Conservation (phyloP, 2,329 filamentous ascomycete species). For the Cryphonectria radicalis region DNA sequence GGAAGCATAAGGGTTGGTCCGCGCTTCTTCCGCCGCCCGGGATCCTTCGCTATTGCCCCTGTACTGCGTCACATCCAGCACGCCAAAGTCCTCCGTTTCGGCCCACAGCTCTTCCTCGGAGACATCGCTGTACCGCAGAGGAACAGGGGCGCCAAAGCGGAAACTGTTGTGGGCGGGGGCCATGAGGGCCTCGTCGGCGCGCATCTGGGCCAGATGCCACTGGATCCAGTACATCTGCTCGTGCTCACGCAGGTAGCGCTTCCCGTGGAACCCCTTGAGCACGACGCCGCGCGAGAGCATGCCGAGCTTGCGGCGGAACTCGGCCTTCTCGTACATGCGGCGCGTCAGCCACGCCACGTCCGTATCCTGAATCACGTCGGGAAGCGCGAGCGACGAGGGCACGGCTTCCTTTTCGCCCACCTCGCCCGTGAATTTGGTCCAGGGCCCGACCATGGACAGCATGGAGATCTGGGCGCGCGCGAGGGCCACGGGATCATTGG, state of each 20-base stretch:
- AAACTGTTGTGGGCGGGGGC: slow-evolving; percentile 30
- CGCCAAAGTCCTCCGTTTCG: slow-evolving; percentile 32
- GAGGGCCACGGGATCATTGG: slow-evolving; percentile 64
- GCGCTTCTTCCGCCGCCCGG: slow-evolving; percentile 9
- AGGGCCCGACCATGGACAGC: slow-evolving; percentile 64
- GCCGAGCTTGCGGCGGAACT: slow-evolving; percentile 59
- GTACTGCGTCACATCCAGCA: slow-evolving; percentile 28
- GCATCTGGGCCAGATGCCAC: slow-evolving; percentile 41
- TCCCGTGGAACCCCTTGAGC: slow-evolving; percentile 61
- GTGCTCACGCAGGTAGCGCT: slow-evolving; percentile 64
- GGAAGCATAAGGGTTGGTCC: neutral
- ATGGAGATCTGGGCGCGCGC: slow-evolving; percentile 66
- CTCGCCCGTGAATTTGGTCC: slow-evolving; percentile 62
- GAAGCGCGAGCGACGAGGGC: slow-evolving; percentile 27
- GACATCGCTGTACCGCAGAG: slow-evolving; percentile 32
- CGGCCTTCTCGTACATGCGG: slow-evolving; percentile 64
- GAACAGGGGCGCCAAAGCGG: slow-evolving; percentile 31
- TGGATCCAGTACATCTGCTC: slow-evolving; percentile 63
- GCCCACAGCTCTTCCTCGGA: slow-evolving; percentile 32
- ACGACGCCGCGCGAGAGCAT: slow-evolving; percentile 63
- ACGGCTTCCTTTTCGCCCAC: slow-evolving; percentile 43
- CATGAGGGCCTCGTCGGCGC: slow-evolving; percentile 27
- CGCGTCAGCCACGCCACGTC: slow-evolving; percentile 58
- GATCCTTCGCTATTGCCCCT: slow-evolving; percentile 11
- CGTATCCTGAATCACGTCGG: slow-evolving; percentile 47